phyloP scores from a whole-genome alignment of 1,284 basidiomycete species.

The Ustilago trichophora region DNA sequence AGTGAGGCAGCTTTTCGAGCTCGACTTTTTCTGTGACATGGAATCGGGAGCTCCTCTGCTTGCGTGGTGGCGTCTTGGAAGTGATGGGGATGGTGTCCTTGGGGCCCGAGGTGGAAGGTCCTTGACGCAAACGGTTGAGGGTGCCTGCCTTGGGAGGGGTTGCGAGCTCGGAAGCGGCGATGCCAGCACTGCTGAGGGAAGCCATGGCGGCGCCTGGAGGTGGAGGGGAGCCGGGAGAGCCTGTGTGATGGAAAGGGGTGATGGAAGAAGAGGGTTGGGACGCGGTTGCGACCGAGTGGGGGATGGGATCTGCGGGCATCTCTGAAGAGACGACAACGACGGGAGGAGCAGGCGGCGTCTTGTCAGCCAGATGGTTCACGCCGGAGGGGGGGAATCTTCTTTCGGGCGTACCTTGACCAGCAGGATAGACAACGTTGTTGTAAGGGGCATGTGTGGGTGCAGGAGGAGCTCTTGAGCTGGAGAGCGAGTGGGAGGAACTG shows the following conservation, averaged over 20 bases:
- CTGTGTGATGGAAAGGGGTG: conserved; percentile 50
- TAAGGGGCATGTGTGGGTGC: conserved; percentile 19
- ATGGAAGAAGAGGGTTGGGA: conserved; percentile 49
- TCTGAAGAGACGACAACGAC: conserved; percentile 60
- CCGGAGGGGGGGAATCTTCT: conserved; percentile 19
- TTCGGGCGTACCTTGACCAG: conserved; percentile 48
- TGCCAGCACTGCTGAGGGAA: conserved; percentile 44
- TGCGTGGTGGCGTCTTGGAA: conserved; percentile 63
- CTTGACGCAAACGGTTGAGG: conserved; percentile 55
- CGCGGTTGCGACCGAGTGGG: conserved; percentile 47
- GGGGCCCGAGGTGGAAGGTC: conserved; percentile 44
- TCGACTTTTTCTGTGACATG: conserved; percentile 95
- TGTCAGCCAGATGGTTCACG: conserved; percentile 52
- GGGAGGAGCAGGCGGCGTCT: conserved; percentile 57
- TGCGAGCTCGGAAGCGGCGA: conserved; percentile 41
- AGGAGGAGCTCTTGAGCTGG: conserved; percentile 20
- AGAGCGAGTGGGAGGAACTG: conserved; percentile 48
- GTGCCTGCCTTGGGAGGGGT: conserved; percentile 57
- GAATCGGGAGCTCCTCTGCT: conserved; percentile 73
- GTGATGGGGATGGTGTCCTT: conserved; percentile 65
- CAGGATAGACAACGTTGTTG: conserved; percentile 24
- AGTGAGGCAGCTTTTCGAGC: conserved; percentile 92
- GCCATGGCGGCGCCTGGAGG: conserved; percentile 53
- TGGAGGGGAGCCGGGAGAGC: conserved; percentile 51
- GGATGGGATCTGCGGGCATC: conserved; percentile 60